A percentile compares a stretch with the other conserved stretches of the same genome.
Conservation (phyloP, 148 eudicot genomes). For the Rhododendron vialii region DNA sequence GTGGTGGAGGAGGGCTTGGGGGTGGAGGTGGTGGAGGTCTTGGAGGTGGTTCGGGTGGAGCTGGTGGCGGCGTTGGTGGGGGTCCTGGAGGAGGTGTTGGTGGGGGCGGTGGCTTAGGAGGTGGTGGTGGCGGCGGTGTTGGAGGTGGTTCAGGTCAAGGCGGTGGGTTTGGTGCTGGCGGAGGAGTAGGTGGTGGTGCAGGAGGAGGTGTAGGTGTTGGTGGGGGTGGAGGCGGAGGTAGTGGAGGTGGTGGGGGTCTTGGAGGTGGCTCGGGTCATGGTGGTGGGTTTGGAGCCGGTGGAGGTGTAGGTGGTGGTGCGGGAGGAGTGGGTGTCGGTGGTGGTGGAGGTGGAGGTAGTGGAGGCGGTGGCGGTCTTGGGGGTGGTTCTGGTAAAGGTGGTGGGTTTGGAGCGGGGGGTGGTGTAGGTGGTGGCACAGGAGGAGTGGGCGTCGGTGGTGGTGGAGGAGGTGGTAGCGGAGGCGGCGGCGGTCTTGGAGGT, state of each 20-base stretch:
- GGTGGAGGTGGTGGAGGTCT: neutral
- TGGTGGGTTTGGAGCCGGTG: conserved; percentile 2
- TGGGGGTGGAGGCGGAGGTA: neutral
- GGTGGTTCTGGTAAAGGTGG: conserved; percentile 9
- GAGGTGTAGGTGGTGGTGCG: conserved; percentile 1
- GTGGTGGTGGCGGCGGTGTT: conserved; percentile 1
- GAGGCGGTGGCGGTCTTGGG: conserved; percentile 13
- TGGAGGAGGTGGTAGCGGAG: conserved; percentile 6
- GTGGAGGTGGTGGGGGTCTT: neutral
- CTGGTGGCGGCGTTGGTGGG: neutral
- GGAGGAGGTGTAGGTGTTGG: conserved; percentile 3
- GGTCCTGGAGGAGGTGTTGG: neutral
- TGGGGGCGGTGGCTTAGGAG: neutral
- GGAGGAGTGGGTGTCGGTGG: neutral
- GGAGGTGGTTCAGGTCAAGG: conserved; percentile 13
- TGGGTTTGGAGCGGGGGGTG: conserved; percentile 13
- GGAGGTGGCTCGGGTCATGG: neutral
- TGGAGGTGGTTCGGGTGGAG: neutral
- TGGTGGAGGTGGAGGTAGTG: neutral
- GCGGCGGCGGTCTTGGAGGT: conserved; percentile 13
- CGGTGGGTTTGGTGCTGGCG: conserved; percentile 13
- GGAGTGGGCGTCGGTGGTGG: neutral
- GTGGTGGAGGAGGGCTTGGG: neutral
- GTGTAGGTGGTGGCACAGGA: conserved; percentile 10
- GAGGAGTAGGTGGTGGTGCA: conserved; percentile 12